Base-by-base conservation (phyloP, 1,284 basidiomycete genomes). In the Puccinia hordei region DNA sequence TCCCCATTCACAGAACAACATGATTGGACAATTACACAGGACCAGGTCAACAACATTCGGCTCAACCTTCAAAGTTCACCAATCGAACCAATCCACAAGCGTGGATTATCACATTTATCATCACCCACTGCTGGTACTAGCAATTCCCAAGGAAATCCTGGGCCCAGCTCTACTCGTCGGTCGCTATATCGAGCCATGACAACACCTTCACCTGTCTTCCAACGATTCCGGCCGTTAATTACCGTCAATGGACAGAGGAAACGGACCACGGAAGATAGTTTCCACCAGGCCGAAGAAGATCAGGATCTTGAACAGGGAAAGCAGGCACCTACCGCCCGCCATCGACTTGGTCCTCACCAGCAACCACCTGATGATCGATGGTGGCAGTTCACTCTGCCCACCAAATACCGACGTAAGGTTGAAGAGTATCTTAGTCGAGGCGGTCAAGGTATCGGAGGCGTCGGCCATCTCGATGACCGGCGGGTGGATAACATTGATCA, bases 301-400 rank as follows among this genome's bases (percentile, higher is more conserved):
- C 12, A 8, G n/a, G 49, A 66, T n/a, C 41, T 44, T 15, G 59
- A 46, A 27, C 24, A 59, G 19, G 15, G 59, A 22, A 76, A 38
- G 22, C 30, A 13, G 49, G 22, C 71, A 2, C 49, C 44, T 5
- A 46, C 46, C 0, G 15, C 15, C 24, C 51, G 24, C n/a, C 49
- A 33, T 30, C 49, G 49, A 13, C 24, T 22, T 5, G 27, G 49
- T n/a, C 44, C 59, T 33, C 61, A 49, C 61, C 68, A 57, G 24
- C 59, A 38, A 0, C 44, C 77, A 12, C 55, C 66, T 12, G 82
- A 82, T 49, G 81, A 81, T 15, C 74, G 83, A 0, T 84, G 83
- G 83, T 84, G 83, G 83, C 83, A 83, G 6, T 84, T 84, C 72
- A 84, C 83, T 1, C 76, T 84, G 4, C 82, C 83, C 8, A 80